phyloP scores from a whole-genome alignment of 2,329 filamentous ascomycete genomes.

The Fusarium bactridioides region DNA sequence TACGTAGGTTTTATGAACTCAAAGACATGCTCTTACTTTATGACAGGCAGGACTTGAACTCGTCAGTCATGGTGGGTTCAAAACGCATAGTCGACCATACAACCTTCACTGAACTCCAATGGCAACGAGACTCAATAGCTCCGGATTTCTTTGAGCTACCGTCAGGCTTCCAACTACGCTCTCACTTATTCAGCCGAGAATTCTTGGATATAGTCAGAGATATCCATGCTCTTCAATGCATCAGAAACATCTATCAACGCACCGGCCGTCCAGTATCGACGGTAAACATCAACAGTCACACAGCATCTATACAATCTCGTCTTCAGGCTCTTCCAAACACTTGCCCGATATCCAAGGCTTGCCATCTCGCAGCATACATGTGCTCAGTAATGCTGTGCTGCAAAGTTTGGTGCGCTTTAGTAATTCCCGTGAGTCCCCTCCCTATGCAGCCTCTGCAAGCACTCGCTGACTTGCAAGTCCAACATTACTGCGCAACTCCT shows the following conservation, averaged over 20 bases:
- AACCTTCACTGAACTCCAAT: conserved; percentile 52
- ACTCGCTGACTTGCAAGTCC: rapidly evolving
- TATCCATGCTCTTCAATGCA: conserved; percentile 49
- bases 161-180: conserved; percentile 42
- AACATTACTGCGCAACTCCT: background rate
- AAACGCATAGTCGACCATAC: conserved; percentile 50
- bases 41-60: conserved; percentile 54
- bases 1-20: rapidly evolving
- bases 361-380: conserved; percentile 52
- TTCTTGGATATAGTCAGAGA: conserved; percentile 51
- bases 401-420: conserved; percentile 49
- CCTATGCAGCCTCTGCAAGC: rapidly evolving
- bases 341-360: conserved; percentile 44
- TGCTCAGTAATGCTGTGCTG: conserved; percentile 52
- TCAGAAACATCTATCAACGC: conserved; percentile 43
- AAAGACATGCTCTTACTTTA: background rate
- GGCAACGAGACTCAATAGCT: conserved; percentile 47
- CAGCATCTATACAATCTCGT: conserved; percentile 53
- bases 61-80: conserved; percentile 50
- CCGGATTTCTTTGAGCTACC: conserved; percentile 44
- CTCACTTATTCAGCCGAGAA: conserved; percentile 38
- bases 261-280: conserved; percentile 39
- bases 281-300: conserved; percentile 49
- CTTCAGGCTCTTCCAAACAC: conserved; percentile 38
- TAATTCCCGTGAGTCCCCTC: conserved; percentile 48